A percentile compares a stretch with the other conserved stretches of the same genome.
Evolutionary conservation across 306 rosid genomes (phyloP).

Genomic region (Fagus crenata): DNA sequence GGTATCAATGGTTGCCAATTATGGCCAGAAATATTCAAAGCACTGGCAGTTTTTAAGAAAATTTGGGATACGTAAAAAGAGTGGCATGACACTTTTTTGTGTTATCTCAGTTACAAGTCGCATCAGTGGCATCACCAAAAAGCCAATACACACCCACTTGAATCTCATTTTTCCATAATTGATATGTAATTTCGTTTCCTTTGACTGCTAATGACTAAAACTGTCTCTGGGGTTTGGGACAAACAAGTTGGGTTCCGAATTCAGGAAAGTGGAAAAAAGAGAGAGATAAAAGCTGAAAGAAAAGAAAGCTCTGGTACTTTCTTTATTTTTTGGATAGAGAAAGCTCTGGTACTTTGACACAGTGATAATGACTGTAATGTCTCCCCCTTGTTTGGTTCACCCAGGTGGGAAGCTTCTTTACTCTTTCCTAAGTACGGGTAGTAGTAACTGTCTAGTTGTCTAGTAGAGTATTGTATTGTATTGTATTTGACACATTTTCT

Average conservation of each 20-base stretch:
- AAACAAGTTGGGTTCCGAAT: constrained; percentile 26
- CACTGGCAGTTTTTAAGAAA: background rate
- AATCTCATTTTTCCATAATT: constrained; percentile 27
- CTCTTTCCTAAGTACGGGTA: constrained; percentile 57
- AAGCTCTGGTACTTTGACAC: constrained; percentile 16
- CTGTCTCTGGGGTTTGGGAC: constrained; percentile 34
- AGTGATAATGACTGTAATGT: constrained; percentile 46
- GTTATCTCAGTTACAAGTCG: constrained; percentile 41
- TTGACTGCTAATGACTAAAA: constrained; percentile 26
- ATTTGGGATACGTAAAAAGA: constrained; percentile 13
- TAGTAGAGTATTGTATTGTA: no score
- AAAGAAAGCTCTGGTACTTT: background rate
- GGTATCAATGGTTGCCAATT: constrained; percentile 12
- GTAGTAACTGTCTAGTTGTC: background rate
- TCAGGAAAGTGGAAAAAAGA: constrained; percentile 4
- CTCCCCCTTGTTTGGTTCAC: constrained; percentile 43
- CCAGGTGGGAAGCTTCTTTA: constrained; percentile 82
- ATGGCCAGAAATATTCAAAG: constrained; percentile 14
- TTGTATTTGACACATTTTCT: background rate
- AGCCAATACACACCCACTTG: constrained; percentile 1
- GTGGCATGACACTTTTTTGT: constrained; percentile 9
- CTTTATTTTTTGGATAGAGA: background rate
- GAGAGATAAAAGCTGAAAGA: constrained; percentile 13
- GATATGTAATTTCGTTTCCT: constrained; percentile 27
- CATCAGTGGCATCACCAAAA: constrained; percentile 30